phyloP scores from a whole-genome alignment of 345 rosid species.

The Euphorbia peplus region DNA sequence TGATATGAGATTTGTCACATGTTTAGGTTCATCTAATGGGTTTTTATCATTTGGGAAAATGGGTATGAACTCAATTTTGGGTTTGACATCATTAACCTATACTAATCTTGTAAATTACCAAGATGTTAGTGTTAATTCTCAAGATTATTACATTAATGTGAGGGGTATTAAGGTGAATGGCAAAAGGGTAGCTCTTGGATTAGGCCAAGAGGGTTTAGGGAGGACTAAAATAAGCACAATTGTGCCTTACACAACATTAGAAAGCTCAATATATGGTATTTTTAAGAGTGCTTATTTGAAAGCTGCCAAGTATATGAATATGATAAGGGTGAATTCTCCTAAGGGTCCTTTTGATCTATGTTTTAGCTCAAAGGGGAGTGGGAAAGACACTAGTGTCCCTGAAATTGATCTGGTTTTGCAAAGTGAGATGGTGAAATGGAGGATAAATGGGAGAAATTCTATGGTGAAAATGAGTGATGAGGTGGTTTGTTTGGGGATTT shows the following conservation, averaged over 20 bases:
- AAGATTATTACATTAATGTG: conserved; percentile 47
- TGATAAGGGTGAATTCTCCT: conserved; percentile 32
- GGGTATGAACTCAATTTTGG: conserved; percentile 31
- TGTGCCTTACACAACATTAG: conserved; percentile 61
- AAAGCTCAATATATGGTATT: conserved; percentile 48
- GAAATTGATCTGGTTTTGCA: conserved; percentile 64
- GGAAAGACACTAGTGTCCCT: conserved; percentile 35
- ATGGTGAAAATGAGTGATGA: conserved; percentile 52
- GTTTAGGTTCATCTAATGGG: conserved; percentile 52
- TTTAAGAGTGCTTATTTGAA: conserved; percentile 39
- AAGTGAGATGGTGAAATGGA: conserved; percentile 93
- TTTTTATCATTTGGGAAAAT: conserved; percentile 35
- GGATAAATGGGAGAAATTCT: conserved; percentile 46
- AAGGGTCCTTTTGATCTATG: conserved; percentile 62
- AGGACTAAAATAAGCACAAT: conserved; percentile 51
- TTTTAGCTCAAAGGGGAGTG: conserved; percentile 23
- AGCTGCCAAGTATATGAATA: conserved; percentile 42
- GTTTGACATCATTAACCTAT: conserved; percentile 49
- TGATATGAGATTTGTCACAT: conserved; percentile 41
- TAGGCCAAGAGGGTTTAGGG: conserved; percentile 3
- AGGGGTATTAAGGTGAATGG: conserved; percentile 57
- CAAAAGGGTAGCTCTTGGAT: conserved; percentile 22
- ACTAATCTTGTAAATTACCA: conserved; percentile 43
- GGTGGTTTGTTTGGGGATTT: conserved; percentile 61
- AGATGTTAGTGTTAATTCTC: conserved; percentile 20